Evolutionary conservation across 2,329 filamentous ascomycete species (phyloP).

Genomic region (Zymoseptoria tritici): DNA sequence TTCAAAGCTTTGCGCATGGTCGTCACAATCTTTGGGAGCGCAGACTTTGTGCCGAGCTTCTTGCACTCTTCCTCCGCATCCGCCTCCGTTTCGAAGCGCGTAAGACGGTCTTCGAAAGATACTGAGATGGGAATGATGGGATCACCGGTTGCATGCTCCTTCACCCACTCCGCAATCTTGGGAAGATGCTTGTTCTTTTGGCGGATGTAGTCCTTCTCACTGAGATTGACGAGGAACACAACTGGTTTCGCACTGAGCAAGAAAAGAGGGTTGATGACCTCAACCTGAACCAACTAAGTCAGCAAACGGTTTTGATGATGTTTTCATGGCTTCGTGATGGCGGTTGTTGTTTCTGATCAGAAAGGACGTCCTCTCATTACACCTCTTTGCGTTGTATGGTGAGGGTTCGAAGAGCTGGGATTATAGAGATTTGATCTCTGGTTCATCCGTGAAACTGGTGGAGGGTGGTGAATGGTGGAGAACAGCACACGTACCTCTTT

Average conservation of each 20-base stretch:
- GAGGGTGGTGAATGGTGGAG: constrained; percentile 20
- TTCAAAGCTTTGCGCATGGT: constrained; percentile 91
- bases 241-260: constrained; percentile 94
- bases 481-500: constrained; percentile 73
- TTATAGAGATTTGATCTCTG: constrained; percentile 95
- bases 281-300: constrained; percentile 56
- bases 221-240: constrained; percentile 93
- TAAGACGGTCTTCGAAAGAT: constrained; percentile 84
- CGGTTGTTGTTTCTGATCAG: constrained; percentile 22
- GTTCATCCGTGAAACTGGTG: constrained; percentile 75
- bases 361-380: constrained; percentile 74
- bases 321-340: background rate
- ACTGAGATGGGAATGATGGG: constrained; percentile 92
- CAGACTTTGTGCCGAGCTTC: constrained; percentile 76
- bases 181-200: constrained; percentile 99
- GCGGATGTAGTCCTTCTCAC: constrained; percentile 91
- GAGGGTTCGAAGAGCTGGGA: constrained; percentile 99
- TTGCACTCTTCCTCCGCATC: constrained; percentile 82
- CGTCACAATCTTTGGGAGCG: constrained; percentile 80
- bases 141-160: constrained; percentile 78
- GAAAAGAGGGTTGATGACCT: constrained; percentile 94
- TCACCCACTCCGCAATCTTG: constrained; percentile 92
- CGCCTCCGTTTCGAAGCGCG: constrained; percentile 67
- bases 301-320: background rate
- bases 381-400: constrained; percentile 65